Conservation (phyloP, 2,329 filamentous ascomycete genomes). For the Phaeosphaeria sp. region DNA sequence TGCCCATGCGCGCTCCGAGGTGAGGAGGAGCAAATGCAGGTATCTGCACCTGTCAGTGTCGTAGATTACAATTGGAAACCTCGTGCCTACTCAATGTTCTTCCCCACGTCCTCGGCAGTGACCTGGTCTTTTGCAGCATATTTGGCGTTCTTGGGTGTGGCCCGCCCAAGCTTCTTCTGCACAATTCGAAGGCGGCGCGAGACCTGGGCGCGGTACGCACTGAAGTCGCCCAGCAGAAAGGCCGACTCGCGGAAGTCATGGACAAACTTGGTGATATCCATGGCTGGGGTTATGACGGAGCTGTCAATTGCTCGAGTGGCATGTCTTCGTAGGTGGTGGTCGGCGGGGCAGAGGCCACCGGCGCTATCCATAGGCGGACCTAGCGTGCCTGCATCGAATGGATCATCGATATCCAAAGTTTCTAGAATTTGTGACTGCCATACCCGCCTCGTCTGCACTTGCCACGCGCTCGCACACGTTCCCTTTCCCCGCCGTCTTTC, state of each 20-base stretch:
- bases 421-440: constrained; percentile 19
- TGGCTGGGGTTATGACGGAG: constrained; percentile 47
- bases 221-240: constrained; percentile 87
- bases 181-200: constrained; percentile 81
- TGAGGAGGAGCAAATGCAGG: constrained; percentile 73
- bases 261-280: constrained; percentile 91
- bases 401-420: constrained; percentile 23
- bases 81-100: constrained; percentile 75
- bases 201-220: constrained; percentile 80
- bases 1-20: constrained; percentile 90
- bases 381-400: not conserved
- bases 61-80: not conserved
- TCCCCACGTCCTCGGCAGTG: constrained; percentile 75
- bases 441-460: constrained; percentile 13
- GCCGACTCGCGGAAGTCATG: constrained; percentile 80
- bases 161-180: constrained; percentile 83
- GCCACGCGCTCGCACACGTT: constrained; percentile 14
- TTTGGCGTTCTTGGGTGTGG: constrained; percentile 86
- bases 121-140: constrained; percentile 74
- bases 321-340: not conserved
- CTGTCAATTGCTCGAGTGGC: not conserved
- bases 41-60: constrained; percentile 23
- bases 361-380: not conserved
- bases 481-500: not conserved
- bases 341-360: not conserved